Evolutionary conservation across 495 filamentous ascomycete species (phyloP).

Genomic region (Penicillium coprophilum): DNA sequence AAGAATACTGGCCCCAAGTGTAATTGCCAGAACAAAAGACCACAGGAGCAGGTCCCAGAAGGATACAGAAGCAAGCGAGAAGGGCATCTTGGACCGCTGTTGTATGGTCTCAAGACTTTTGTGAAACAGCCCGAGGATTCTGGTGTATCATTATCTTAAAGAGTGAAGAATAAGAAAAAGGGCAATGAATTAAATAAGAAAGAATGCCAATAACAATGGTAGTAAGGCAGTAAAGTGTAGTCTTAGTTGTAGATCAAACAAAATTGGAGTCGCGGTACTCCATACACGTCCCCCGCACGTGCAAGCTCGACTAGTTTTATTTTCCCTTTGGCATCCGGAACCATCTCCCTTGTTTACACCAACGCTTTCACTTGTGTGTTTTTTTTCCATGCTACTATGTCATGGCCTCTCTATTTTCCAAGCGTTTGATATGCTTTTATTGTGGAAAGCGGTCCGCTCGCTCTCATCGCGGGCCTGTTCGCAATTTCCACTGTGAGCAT

Average conservation of each 20-base stretch:
- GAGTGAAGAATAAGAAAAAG: background rate
- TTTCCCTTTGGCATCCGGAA: constrained; percentile 19
- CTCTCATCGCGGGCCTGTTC: constrained; percentile 49
- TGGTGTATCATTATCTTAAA: background rate
- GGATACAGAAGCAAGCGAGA: background rate
- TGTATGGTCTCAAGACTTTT: background rate
- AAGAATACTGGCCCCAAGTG: constrained; percentile 13
- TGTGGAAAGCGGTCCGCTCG: constrained; percentile 64
- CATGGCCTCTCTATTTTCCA: constrained; percentile 50
- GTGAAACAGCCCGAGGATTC: background rate
- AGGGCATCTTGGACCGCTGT: background rate
- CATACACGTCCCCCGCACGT: constrained; percentile 24
- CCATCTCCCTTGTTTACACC: constrained; percentile 21
- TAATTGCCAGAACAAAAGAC: background rate
- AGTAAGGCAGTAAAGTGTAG: background rate
- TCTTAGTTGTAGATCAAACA: background rate
- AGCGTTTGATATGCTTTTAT: constrained; percentile 70
- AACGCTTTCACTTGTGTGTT: constrained; percentile 8
- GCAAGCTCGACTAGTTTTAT: constrained; percentile 38
- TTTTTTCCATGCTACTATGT: constrained; percentile 22
- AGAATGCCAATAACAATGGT: background rate
- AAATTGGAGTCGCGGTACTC: constrained; percentile 13
- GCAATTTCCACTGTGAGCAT: constrained; percentile 64
- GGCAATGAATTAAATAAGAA: background rate
- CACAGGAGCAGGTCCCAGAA: background rate